These are phyloP conservation scores for Verticillium zaregamsianum DNA, from an alignment of 2,329 filamentous ascomycete genomes.

Conservation along the genomic window DNA sequence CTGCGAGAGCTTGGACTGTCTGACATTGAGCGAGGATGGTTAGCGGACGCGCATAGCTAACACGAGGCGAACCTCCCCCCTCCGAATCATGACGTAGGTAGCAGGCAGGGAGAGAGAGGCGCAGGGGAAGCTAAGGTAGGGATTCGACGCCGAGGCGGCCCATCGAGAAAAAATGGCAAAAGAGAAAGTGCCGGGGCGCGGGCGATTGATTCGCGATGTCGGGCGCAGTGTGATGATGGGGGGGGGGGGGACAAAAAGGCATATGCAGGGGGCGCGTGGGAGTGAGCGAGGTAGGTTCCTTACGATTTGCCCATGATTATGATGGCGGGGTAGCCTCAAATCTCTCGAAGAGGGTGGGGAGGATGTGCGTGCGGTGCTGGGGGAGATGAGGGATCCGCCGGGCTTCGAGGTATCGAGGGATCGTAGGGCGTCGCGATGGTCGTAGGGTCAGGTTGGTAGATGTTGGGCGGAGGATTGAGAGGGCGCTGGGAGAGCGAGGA, in stretches of 20 bases:
- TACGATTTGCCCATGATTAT: conserved; percentile 44
- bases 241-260: neutral
- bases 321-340: neutral
- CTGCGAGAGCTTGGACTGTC: conserved; percentile 97
- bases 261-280: neutral
- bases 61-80: neutral
- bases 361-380: neutral
- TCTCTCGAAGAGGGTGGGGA: neutral
- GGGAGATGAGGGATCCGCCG: neutral
- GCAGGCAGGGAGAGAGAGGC: neutral
- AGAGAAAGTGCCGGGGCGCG: neutral
- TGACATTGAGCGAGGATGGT: conserved; percentile 32
- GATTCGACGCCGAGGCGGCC: neutral
- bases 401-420: neutral
- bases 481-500: neutral
- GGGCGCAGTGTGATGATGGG: neutral
- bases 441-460: neutral
- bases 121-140: neutral
- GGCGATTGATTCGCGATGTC: neutral
- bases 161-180: neutral
- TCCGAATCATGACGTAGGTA: conserved; percentile 2
- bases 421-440: neutral
- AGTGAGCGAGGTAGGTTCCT: conserved; percentile 12
- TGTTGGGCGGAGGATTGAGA: neutral
- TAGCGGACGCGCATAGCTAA: conserved; percentile 12